Evolutionary conservation across 352 stramenopile genomes (phyloP).

Genomic region (Phytopythium ostracodes): DNA sequence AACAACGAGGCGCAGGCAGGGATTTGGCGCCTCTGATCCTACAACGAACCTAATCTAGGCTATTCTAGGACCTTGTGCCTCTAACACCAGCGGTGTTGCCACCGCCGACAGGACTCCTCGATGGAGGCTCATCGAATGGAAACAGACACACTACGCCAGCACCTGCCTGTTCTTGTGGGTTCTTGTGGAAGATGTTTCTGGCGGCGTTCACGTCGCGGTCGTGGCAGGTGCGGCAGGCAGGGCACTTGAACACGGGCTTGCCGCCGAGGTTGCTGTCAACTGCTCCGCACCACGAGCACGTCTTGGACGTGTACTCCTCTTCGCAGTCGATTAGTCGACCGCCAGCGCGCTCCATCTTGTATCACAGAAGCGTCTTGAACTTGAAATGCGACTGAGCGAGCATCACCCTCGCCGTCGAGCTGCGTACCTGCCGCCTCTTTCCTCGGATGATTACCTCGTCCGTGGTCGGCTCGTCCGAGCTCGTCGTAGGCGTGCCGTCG

Average conservation of each 20-base stretch:
- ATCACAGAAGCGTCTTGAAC: conserved; percentile 12
- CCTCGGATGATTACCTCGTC: no score
- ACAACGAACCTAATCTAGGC: no score
- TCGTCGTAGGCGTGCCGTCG: conserved; percentile 3
- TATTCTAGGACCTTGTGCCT: no score
- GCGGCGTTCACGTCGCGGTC: conserved; percentile 13
- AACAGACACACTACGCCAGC: no score
- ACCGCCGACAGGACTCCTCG: conserved; percentile 3
- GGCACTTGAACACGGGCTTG: conserved; percentile 2
- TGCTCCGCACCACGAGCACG: conserved; percentile 9
- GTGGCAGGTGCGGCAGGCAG: not conserved
- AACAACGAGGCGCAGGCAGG: no score
- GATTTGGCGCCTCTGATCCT: no score
- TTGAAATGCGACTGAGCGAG: conserved; percentile 9
- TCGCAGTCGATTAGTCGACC: conserved; percentile 9
- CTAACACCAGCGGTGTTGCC: not conserved
- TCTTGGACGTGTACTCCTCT: conserved; percentile 18
- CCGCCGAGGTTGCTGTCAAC: conserved; percentile 7
- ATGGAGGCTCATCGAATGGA: conserved; percentile 1
- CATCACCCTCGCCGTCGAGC: conserved; percentile 15
- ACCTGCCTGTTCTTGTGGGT: conserved; percentile 2
- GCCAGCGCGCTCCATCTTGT: conserved; percentile 12
- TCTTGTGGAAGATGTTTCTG: conserved; percentile 14
- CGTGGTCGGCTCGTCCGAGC: not conserved
- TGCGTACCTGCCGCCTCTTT: not conserved